These are phyloP conservation scores for Aspergillus proliferans DNA, from an alignment of 2,329 filamentous ascomycete genomes.

Conservation along the genomic window DNA sequence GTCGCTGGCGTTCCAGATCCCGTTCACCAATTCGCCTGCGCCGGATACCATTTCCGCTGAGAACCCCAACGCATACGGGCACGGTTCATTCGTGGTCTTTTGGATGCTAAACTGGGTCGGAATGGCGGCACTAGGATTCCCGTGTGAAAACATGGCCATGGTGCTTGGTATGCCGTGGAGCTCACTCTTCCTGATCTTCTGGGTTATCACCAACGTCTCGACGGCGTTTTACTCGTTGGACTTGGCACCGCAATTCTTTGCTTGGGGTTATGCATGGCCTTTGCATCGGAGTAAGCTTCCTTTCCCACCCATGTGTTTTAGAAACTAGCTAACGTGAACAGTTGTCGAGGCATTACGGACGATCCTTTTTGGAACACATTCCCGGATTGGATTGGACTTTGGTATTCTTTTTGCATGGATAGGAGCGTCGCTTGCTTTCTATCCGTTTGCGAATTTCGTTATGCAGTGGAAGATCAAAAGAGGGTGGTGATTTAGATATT, in stretches of 20 bases:
- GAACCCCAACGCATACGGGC: slow-evolving; percentile 51
- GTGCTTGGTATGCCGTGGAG: slow-evolving; percentile 56
- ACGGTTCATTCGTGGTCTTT: slow-evolving; percentile 55
- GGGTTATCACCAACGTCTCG: slow-evolving; percentile 60
- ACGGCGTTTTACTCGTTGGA: slow-evolving; percentile 57
- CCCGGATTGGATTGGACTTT: slow-evolving; percentile 55
- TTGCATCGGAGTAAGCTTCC: slow-evolving; percentile 48
- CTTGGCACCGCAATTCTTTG: slow-evolving; percentile 53
- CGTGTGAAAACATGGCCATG: slow-evolving; percentile 61
- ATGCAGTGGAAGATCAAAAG: slow-evolving; percentile 29
- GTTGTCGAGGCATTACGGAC: slow-evolving; percentile 55
- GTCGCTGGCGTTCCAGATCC: slow-evolving; percentile 57
- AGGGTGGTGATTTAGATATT: slow-evolving; percentile 6
- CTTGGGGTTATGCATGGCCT: slow-evolving; percentile 60
- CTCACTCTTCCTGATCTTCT: slow-evolving; percentile 60
- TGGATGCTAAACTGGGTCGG: slow-evolving; percentile 60
- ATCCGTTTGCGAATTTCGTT: slow-evolving; percentile 22
- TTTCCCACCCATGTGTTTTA: neutral
- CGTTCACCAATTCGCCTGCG: slow-evolving; percentile 48
- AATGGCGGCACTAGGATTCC: slow-evolving; percentile 57
- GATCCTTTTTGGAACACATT: slow-evolving; percentile 57
- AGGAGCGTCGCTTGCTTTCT: slow-evolving; percentile 20
- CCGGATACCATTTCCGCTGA: slow-evolving; percentile 39
- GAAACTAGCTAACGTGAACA: slow-evolving; percentile 11
- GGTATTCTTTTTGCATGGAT: slow-evolving; percentile 55